These are phyloP conservation scores for Entomortierella chlamydospora DNA, from an alignment of 192 early-diverging fungal species.

Conservation along the genomic window DNA sequence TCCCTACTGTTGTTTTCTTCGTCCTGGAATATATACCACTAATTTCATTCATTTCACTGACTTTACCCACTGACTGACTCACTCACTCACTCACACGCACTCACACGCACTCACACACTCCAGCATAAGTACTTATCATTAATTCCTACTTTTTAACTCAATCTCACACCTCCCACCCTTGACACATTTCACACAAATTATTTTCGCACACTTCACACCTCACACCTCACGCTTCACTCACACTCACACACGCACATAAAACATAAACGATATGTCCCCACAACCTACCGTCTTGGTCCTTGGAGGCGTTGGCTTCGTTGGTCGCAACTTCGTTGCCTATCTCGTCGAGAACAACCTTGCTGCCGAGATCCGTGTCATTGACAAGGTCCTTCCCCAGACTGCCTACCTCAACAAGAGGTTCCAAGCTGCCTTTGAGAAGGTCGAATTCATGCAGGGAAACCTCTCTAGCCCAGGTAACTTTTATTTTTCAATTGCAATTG, in stretches of 20 bases:
- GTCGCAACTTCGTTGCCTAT: slow-evolving; percentile 80
- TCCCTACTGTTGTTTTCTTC: too few relatives aligned
- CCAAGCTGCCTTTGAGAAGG: slow-evolving; percentile 74
- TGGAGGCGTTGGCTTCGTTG: slow-evolving; percentile 89
- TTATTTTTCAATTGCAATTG: not conserved
- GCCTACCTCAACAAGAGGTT: slow-evolving; percentile 73
- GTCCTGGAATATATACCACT: too few relatives aligned
- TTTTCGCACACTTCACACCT: not conserved
- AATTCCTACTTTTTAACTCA: too few relatives aligned
- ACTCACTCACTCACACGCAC: too few relatives aligned
- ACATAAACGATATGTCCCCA: slow-evolving; percentile 57
- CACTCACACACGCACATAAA: not conserved
- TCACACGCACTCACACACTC: too few relatives aligned
- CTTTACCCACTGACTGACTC: too few relatives aligned
- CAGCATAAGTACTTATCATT: too few relatives aligned
- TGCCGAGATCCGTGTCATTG: slow-evolving; percentile 74
- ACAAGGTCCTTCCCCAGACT: slow-evolving; percentile 87
- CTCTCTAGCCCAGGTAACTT: slow-evolving; percentile 73
- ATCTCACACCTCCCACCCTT: too few relatives aligned
- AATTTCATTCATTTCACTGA: too few relatives aligned
- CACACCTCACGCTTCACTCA: not conserved
- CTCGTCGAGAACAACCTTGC: slow-evolving; percentile 76
- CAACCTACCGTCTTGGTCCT: slow-evolving; percentile 77
- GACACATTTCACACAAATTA: too few relatives aligned
- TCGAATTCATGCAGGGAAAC: slow-evolving; percentile 86